Evolutionary conservation across 345 rosid genomes (phyloP), one percentile per base, ranked within the genome.

Genomic region (Eucalyptus guilfoylei): DNA sequence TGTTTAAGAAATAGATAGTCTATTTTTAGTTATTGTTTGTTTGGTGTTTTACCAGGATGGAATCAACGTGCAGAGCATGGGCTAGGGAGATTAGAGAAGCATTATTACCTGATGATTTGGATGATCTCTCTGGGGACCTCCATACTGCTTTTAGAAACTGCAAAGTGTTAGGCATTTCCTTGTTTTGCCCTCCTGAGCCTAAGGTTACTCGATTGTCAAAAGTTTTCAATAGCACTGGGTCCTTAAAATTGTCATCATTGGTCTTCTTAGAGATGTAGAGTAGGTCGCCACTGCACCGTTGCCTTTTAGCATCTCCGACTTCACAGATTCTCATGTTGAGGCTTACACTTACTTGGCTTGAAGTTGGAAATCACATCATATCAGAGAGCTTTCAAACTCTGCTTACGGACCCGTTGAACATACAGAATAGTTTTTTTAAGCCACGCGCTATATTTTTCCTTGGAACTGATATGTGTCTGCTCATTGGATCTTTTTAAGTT

Each of bases 141-240:
- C 97, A 93, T 89, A 94, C 95, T 23, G 94, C 99, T 49, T 88
- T 88, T 97, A 88, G 98, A 97, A 87, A 96, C 98, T 30, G 96
- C 99, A 69, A 95, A 95, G 90, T 96, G 98, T 97, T 98, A 97
- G 97, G 99, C 94, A 83, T 9, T 15, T 52, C 62, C 40, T 30
- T 32, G 24, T 48, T 62, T 60, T 15, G 49, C 88, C 23, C 1
- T 24, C 12, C 60, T n/a, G 62, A 49, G 19, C 48, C 9, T 86
- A 11, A 55, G 37, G 6, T 85, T 47, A 7, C 24, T 11, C 2
- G 34, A 28, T 19, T 1, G 52, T 49, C 3, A 49, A 49, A 49
- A 15, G 52, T 49, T 49, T 49, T 1, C 52, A 49, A 15, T 49
- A 49, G 52, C 19, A 15, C 52, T 15, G 52, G 52, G 8, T 49